phyloP scores from a whole-genome alignment of 768 basidiomycete genomes.

The Suillus occidentalis region DNA sequence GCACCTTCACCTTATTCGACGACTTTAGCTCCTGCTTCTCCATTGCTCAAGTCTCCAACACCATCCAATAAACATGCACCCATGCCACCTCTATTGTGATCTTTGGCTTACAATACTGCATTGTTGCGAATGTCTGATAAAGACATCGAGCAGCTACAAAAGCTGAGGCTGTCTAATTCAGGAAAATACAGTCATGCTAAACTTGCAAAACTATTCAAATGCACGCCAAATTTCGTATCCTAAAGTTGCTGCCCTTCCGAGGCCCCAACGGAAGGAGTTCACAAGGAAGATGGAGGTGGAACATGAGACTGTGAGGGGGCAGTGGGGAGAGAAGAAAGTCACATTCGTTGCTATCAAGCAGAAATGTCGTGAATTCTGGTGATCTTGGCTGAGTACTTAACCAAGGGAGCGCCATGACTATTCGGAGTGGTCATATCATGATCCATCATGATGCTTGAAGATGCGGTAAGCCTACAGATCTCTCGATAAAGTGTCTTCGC shows the following conservation, averaged over 20 bases:
- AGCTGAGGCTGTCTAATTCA: slow-evolving; percentile 60
- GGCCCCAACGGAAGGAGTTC: slow-evolving; percentile 44
- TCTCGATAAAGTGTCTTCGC: no score
- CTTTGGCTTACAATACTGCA: slow-evolving; percentile 33
- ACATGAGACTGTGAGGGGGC: slow-evolving; percentile 47
- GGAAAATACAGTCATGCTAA: slow-evolving; percentile 55
- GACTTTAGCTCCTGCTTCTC: slow-evolving; percentile 68
- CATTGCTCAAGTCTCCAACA: slow-evolving; percentile 52
- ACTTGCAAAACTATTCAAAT: slow-evolving; percentile 77
- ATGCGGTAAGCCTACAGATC: no score
- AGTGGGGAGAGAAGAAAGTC: slow-evolving; percentile 73
- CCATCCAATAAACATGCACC: slow-evolving; percentile 25
- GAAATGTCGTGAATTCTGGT: slow-evolving; percentile 77
- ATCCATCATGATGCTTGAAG: no score
- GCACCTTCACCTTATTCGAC: slow-evolving; percentile 73
- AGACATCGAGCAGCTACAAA: slow-evolving; percentile 53
- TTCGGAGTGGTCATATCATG: background rate
- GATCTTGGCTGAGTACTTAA: slow-evolving; percentile 18
- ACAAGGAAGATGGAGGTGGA: slow-evolving; percentile 43
- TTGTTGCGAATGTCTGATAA: slow-evolving; percentile 49
- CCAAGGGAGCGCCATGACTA: background rate
- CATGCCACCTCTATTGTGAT: slow-evolving; percentile 51
- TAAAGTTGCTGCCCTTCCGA: slow-evolving; percentile 63
- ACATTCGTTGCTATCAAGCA: slow-evolving; percentile 61
- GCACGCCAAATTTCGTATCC: slow-evolving; percentile 66